Evolutionary conservation across 2,329 filamentous ascomycete species (phyloP), one percentile per base, ranked within the genome.

Genomic region (Huntiella abstrusa): DNA sequence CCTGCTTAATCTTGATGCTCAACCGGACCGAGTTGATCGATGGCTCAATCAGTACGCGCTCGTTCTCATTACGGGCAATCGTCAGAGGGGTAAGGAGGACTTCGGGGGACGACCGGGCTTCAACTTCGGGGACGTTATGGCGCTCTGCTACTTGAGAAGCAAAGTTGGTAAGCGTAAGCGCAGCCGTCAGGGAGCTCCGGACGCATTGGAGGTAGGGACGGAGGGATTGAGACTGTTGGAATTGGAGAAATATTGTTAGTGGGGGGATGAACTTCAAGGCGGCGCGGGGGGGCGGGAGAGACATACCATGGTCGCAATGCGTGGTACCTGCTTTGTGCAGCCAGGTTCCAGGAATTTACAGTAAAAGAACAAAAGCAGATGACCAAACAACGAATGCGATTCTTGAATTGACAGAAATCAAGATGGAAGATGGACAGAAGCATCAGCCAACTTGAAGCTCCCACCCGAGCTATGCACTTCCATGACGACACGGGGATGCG

Each of bases 1-100:
- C 91, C 70, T 98, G 91, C 69, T 98, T 98, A 64, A 98, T 95
- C 70, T 88, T 85, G 68, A 98, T 93, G 73, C 85, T 94, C 58
- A 98, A 83, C 55, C 91, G 81, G 55, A 98, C 83, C 55, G 83
- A 92, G 73, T 98, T 98, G 67, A 96, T 81, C 62, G 83, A 91
- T 46, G 91, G 87, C 67, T 96, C 88, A 60, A 96, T 93, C 51
- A 94, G 70, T 54, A 98, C 88, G 56, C 83, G 80, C 72, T 98
- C 91, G 62, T 95, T 93, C 65, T 96, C 87, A 64, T 98, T 98
- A 53, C 91, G 79, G 52, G 88, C 82, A 55, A 98, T 77, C 22
- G 81, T 86, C 53, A 98, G 68, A 13, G 88, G 87, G 58, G 91
- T 93, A 51, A 98, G 71, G 16, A 98, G 73, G 51, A 96, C 80